Evolutionary conservation across 139 green algal species (phyloP), one percentile per base, ranked within the genome.

Genomic region (Volvox africanus): DNA sequence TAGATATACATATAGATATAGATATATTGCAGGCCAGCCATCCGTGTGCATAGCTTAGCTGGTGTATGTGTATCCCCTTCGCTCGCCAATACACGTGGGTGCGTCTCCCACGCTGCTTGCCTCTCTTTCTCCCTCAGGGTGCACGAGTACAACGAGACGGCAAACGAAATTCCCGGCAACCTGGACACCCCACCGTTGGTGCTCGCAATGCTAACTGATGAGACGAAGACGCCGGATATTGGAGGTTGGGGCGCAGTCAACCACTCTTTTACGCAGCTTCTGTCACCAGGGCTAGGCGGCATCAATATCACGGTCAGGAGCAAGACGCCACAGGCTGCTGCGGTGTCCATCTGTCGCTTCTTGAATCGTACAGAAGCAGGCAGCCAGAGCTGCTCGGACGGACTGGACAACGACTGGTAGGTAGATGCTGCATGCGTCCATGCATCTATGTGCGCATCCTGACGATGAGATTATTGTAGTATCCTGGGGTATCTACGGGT

Each of bases 341-440:
- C 37, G 16, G 78, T 84, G 18, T 36, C 36, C 36, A 35, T 84
- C 20, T 84, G 78, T 33, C 36, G 37, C 36, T 84, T 68, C 78
- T 20, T 62, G 21, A 21, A 13, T 13, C 36, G 1, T 9, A 35
- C 22, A 20, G 78, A 84, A 44, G 75, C 75, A 20, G 32, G 32
- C 11, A 30, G 33, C 75, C 11, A 19, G 32, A 36, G 26, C 30
- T 84, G 78, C 37, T 12, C 6, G n/a, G 37, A 84, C 32, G 78
- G 78, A 0, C 14, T 84, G 20, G 78, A 84, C 20, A 65, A 84
- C 36, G 78, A 84, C 78, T 84, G 78, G 78, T 84, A 33, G 55
- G 76, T 73, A 55, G 5, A 55, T 9, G 9, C 44, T n/a, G n/a
- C n/a, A n/a, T n/a, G n/a, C n/a, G n/a, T n/a, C n/a, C n/a, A n/a